Percentiles rank a stretch among this genome's conserved stretches.
Conservation (phyloP, 306 rosid genomes). For the Quillaja saponaria region DNA sequence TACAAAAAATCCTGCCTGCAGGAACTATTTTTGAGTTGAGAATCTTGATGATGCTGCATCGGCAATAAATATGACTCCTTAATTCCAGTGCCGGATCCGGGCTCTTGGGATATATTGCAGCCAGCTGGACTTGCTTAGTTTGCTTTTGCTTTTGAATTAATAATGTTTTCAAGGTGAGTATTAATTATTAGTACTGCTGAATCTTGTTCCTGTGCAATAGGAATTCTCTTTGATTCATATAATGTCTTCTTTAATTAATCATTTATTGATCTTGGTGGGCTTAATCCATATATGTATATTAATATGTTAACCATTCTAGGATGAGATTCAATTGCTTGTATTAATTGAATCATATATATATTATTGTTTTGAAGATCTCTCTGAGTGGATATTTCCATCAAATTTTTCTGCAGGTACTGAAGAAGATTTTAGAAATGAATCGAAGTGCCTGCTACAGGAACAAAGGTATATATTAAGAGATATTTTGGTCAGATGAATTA, state of each 20-base stretch:
- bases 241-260: not conserved
- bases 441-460: too few relatives aligned
- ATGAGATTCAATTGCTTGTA: constrained; percentile 16
- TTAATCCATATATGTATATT: not conserved
- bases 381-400: too few relatives aligned
- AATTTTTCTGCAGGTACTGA: too few relatives aligned
- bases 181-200: too few relatives aligned
- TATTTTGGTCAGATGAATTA: too few relatives aligned
- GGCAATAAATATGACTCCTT: constrained; percentile 61
- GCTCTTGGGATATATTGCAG: not conserved
- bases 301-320: not conserved
- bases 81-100: constrained; percentile 4
- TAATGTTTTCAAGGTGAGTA: too few relatives aligned
- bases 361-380: too few relatives aligned
- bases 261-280: not conserved
- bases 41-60: constrained; percentile 99
- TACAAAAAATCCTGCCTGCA: not conserved
- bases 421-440: too few relatives aligned
- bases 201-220: not conserved
- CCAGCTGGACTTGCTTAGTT: too few relatives aligned
- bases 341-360: too few relatives aligned
- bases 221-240: not conserved
- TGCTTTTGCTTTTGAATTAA: too few relatives aligned
- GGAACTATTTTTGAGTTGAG: constrained; percentile 42
- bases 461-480: too few relatives aligned